Evolutionary conservation across 305 asterid genomes (phyloP).

Genomic region (Fraxinus paxiana): DNA sequence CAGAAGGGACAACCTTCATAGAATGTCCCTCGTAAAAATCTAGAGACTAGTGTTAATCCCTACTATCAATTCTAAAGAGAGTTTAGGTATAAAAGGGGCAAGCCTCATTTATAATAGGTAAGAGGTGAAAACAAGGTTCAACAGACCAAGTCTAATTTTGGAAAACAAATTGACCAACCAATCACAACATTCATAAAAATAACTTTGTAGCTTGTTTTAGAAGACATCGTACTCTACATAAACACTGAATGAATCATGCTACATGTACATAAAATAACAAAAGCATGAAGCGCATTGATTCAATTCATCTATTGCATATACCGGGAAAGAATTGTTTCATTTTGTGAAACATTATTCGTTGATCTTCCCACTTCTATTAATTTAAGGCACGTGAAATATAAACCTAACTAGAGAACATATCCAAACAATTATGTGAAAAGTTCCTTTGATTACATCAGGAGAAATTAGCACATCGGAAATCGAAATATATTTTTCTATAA

Average conservation of each 20-base stretch:
- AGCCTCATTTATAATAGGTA: neutral
- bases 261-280: neutral
- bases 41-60: neutral
- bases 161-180: neutral
- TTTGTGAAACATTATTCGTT: neutral
- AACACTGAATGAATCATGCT: neutral
- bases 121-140: neutral
- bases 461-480: neutral
- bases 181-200: neutral
- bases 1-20: neutral
- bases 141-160: neutral
- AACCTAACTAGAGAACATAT: neutral
- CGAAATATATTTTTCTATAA: neutral
- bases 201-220: neutral
- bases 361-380: neutral
- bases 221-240: neutral
- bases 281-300: neutral
- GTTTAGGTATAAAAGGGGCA: neutral
- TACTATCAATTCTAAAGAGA: neutral
- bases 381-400: neutral
- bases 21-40: neutral
- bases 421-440: neutral
- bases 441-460: neutral
- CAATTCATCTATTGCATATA: neutral
- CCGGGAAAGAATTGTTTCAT: neutral